Conservation (phyloP, 257 asterid genomes). For the Petunia axillaris region DNA sequence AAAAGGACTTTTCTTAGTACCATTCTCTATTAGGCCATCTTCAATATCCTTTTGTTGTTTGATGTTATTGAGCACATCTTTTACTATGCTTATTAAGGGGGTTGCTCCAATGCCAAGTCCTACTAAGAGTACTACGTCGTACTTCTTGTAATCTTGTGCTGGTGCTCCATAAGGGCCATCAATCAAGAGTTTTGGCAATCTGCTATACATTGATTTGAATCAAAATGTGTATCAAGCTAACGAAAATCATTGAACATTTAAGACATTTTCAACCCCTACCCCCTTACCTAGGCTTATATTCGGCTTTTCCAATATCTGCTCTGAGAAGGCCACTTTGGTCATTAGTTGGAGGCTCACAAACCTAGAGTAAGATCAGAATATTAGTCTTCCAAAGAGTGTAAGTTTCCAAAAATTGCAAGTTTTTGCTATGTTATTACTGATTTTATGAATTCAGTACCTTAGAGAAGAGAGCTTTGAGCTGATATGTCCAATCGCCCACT, state of each 20-base stretch:
- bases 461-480: conserved; percentile 33
- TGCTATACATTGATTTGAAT: conserved; percentile 29
- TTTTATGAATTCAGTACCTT: conserved; percentile 11
- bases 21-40: conserved; percentile 14
- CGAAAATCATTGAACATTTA: background rate
- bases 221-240: background rate
- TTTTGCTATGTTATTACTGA: background rate
- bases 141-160: conserved; percentile 69
- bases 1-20: conserved; percentile 29
- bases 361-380: conserved; percentile 15
- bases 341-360: conserved; percentile 37
- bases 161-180: conserved; percentile 90
- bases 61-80: conserved; percentile 70
- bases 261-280: background rate
- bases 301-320: conserved; percentile 32
- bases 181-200: conserved; percentile 66
- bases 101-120: conserved; percentile 87
- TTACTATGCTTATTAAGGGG: conserved; percentile 73
- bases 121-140: conserved; percentile 64
- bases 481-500: conserved; percentile 44
- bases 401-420: background rate
- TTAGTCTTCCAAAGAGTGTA: background rate
- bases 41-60: conserved; percentile 33
- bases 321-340: conserved; percentile 44
- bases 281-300: conserved; percentile 34